Base-by-base conservation (phyloP, 176 grass and related monocot genomes). In the Secale cereale region DNA sequence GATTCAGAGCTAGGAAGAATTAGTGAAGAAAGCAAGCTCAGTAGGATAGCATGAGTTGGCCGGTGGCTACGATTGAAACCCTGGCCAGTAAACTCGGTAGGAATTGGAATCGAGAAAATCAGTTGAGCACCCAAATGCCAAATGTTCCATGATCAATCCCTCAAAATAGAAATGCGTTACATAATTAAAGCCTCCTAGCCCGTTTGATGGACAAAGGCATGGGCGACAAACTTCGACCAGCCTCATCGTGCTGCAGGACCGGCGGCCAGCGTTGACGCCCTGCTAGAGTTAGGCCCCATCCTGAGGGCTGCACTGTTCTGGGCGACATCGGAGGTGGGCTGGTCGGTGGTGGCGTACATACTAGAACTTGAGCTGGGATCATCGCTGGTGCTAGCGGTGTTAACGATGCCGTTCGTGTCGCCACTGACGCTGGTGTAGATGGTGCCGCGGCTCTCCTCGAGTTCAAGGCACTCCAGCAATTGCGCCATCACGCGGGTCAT, bases 401-500 rank as follows among this genome's bases (percentile, higher is more conserved):
- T 8, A 7, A 22, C 7, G 7, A 22, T 22, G 19, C 7, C 7
- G 7, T 54, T 54, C 6, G 6, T 54, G 5, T 19, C 2, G 5
- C 36, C 23, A 39, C 20, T 25, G 35, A 35, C 12, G 13, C 67
- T n/a, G 10, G 68, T 41, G 22, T 41, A 71, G 68, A 71, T 8
- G 68, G 12, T 8, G 36, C 9, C 1, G 6, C 12, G 37, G 69
- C 69, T 72, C 3, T 80, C 65, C 57, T 89, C 92, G 6, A 94
- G 81, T 10, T 82, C 84, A 10, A 94, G 52, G 78, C 84, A 89
- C 69, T 89, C 84, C 26, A 89, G 65, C 32, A 94, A 59, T 59
- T 87, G 89, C 30, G 48, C 61, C 6, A 89, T 85, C 14, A 94
- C 84, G 2, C 91, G 80, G 17, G 92, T 81, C 92, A 94, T 91